These are phyloP conservation scores for Termitomyces sp. DNA, from an alignment of 768 basidiomycete species.

Conservation along the genomic window DNA sequence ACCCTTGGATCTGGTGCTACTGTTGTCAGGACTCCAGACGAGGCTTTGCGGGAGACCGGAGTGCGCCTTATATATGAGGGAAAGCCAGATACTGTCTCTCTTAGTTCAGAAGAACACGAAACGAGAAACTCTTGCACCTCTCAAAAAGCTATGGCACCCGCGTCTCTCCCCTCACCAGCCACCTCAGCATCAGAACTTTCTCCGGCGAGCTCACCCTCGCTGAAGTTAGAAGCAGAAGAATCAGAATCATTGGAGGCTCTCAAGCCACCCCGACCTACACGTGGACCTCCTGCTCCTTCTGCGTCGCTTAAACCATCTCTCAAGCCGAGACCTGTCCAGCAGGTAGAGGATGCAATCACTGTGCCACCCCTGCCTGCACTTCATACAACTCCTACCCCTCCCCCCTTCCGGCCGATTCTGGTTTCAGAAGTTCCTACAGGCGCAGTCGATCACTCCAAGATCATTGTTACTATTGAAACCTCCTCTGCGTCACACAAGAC, in stretches of 20 bases:
- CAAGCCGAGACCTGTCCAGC: conserved; percentile 30
- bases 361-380: conserved; percentile 49
- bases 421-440: conserved; percentile 52
- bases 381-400: conserved; percentile 38
- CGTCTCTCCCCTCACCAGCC: conserved; percentile 2
- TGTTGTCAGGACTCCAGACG: conserved; percentile 76
- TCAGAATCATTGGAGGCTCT: conserved; percentile 25
- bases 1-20: conserved; percentile 69
- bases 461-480: conserved; percentile 74
- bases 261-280: conserved; percentile 31
- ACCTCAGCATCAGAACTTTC: conserved; percentile 15
- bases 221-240: conserved; percentile 30
- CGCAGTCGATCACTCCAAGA: conserved; percentile 50
- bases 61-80: conserved; percentile 36
- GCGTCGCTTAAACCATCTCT: conserved; percentile 35
- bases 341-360: conserved; percentile 36
- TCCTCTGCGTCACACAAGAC: conserved; percentile 64
- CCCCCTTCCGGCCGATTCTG: conserved; percentile 65
- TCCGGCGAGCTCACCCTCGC: conserved; percentile 50
- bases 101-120: background rate
- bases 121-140: conserved; percentile 12
- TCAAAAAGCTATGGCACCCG: background rate
- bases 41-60: conserved; percentile 57
- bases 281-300: conserved; percentile 16
- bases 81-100: conserved; percentile 11